Percentiles rank a stretch among this genome's conserved stretches.
Conservation (phyloP, 352 stramenopile species). For the Phytophthora pinifolia region DNA sequence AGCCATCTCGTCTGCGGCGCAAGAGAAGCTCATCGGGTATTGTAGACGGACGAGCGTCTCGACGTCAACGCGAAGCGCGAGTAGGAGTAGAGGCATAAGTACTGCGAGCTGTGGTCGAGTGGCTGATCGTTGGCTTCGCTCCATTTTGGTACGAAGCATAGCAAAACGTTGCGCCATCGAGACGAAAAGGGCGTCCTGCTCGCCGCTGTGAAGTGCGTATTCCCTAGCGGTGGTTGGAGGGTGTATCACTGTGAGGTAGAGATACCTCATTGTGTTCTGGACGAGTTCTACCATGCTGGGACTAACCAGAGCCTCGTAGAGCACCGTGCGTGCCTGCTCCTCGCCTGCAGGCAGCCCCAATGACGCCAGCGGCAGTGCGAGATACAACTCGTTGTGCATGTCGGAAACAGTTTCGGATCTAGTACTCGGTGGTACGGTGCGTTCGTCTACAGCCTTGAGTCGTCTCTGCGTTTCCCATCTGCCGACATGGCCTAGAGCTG, state of each 20-base stretch:
- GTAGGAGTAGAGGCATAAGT: conserved; percentile 51
- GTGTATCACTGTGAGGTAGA: conserved; percentile 51
- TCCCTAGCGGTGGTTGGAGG: neutral
- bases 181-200: conserved; percentile 51
- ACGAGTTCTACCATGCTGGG: conserved; percentile 38
- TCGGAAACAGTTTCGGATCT: conserved; percentile 35
- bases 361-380: conserved; percentile 38
- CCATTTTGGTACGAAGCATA: conserved; percentile 22
- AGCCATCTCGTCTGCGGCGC: conserved; percentile 36
- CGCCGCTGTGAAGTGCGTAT: neutral
- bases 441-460: conserved; percentile 50
- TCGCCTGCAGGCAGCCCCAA: conserved; percentile 40
- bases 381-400: conserved; percentile 54
- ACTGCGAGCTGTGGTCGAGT: conserved; percentile 23
- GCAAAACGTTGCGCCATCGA: conserved; percentile 39
- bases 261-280: conserved; percentile 31
- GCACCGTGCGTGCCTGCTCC: conserved; percentile 26
- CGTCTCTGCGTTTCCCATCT: conserved; percentile 41
- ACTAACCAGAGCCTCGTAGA: conserved; percentile 35
- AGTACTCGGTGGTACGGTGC: conserved; percentile 27
- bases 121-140: conserved; percentile 14
- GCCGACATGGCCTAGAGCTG: conserved; percentile 32
- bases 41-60: conserved; percentile 63
- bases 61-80: conserved; percentile 59
- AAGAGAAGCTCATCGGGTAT: conserved; percentile 60